phyloP scores from a whole-genome alignment of 2,329 filamentous ascomycete genomes.

The Aspergillus hiratsukae region DNA sequence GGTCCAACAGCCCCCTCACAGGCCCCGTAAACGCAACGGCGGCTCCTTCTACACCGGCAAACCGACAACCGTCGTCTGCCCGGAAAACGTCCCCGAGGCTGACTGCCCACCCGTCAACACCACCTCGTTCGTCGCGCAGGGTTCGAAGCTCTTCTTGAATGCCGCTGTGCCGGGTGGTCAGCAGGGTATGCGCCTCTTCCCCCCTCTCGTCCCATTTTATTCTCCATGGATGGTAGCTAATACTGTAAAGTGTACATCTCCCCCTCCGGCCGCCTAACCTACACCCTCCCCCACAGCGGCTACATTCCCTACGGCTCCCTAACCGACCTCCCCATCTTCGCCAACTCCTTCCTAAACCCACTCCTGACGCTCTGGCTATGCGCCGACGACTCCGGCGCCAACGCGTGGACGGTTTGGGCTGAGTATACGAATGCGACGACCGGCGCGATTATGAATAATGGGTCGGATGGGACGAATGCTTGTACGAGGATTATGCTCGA shows the following conservation, averaged over 20 bases:
- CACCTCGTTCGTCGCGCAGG: conserved; percentile 1
- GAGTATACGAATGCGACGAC: conserved; percentile 7
- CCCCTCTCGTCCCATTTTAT: too few species aligned
- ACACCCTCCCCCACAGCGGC: conserved; percentile 3
- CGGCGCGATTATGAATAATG: conserved; percentile 2
- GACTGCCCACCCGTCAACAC: neutral
- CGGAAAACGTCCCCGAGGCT: neutral
- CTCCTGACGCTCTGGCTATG: conserved; percentile 5
- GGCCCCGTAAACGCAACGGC: conserved; percentile 1
- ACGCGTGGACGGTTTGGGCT: neutral
- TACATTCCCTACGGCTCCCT: conserved; percentile 2
- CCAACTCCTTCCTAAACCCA: conserved; percentile 1
- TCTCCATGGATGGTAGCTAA: too few species aligned
- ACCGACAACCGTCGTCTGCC: neutral
- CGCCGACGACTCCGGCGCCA: neutral
- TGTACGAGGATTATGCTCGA: conserved; percentile 3
- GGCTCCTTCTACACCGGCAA: conserved; percentile 4
- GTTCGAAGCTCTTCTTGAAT: conserved; percentile 3
- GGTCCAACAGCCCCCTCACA: conserved; percentile 5
- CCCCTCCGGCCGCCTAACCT: conserved; percentile 1
- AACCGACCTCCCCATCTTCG: neutral
- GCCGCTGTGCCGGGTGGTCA: conserved; percentile 4
- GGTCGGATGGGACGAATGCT: neutral
- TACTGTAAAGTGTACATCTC: conserved; percentile 3
- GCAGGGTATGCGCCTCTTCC: neutral